Conservation (phyloP, 306 rosid species). For the Senna siamea region DNA sequence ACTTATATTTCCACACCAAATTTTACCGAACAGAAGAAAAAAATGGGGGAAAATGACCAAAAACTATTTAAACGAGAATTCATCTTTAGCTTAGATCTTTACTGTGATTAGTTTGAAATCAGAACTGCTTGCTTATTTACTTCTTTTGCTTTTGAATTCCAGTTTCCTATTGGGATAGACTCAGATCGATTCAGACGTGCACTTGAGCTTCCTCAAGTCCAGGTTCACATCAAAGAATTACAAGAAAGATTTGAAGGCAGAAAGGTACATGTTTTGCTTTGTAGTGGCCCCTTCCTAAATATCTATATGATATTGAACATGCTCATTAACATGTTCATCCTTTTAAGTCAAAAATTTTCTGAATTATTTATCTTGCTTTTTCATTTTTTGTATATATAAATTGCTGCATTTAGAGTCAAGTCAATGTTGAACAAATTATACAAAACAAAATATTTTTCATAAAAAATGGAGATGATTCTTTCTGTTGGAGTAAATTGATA, state of each 20-base stretch:
- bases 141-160: slow-evolving; percentile 44
- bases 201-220: slow-evolving; percentile 59
- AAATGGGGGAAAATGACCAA: background rate
- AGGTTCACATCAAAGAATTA: slow-evolving; percentile 65
- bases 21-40: background rate
- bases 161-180: slow-evolving; percentile 96
- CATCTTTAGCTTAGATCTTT: slow-evolving; percentile 19
- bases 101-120: slow-evolving; percentile 13
- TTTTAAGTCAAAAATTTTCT: slow-evolving; percentile 22
- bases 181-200: slow-evolving; percentile 77
- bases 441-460: too few relatives aligned
- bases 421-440: slow-evolving; percentile 18
- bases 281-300: background rate
- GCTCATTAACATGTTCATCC: background rate
- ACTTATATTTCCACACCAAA: slow-evolving; percentile 7
- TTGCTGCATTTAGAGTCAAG: slow-evolving; percentile 25
- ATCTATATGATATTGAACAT: slow-evolving; percentile 3
- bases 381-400: slow-evolving; percentile 2
- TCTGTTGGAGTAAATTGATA: slow-evolving; percentile 12
- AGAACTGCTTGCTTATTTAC: slow-evolving; percentile 37
- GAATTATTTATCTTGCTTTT: background rate
- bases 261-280: slow-evolving; percentile 57
- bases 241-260: slow-evolving; percentile 83
- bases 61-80: slow-evolving; percentile 11
- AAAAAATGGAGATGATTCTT: slow-evolving; percentile 11